phyloP scores from a whole-genome alignment of 1,284 basidiomycete species.

The Megacollybia platyphylla region DNA sequence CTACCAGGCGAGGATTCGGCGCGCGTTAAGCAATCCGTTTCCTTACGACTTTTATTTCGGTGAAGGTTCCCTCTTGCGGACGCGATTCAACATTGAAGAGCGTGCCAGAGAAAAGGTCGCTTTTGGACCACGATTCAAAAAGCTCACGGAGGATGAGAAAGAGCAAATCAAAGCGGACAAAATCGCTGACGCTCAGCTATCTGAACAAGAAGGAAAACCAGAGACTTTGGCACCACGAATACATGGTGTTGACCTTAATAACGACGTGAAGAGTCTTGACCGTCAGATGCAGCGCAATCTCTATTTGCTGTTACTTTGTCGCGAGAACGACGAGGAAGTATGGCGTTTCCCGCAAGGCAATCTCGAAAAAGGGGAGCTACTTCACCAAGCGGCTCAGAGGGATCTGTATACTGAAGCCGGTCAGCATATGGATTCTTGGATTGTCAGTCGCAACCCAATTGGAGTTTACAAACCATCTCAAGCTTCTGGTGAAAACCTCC shows the following conservation, averaged over 20 bases:
- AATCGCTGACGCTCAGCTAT: conserved; percentile 41
- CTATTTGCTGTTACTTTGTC: conserved; percentile 64
- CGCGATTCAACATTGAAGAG: conserved; percentile 68
- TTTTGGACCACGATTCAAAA: conserved; percentile 51
- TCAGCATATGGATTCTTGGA: conserved; percentile 69
- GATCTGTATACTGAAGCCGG: conserved; percentile 60
- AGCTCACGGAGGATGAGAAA: conserved; percentile 24
- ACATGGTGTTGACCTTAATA: conserved; percentile 48
- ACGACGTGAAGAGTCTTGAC: conserved; percentile 68
- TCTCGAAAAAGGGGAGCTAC: conserved; percentile 46
- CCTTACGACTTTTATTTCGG: conserved; percentile 93
- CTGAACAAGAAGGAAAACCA: conserved; percentile 55
- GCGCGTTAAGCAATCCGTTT: conserved; percentile 82
- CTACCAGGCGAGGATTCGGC: conserved; percentile 77
- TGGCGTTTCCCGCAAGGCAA: conserved; percentile 79
- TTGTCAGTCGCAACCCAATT: conserved; percentile 65
- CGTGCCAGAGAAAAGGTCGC: conserved; percentile 53
- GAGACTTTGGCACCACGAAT: conserved; percentile 46
- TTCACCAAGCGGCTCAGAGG: conserved; percentile 66
- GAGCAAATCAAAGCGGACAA: conserved; percentile 34
- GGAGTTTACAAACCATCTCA: conserved; percentile 46
- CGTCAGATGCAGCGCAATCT: conserved; percentile 76
- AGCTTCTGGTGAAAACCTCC: conserved; percentile 11
- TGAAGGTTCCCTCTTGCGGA: conserved; percentile 78
- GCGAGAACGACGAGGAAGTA: conserved; percentile 34